Base-by-base conservation (phyloP, 169 alveolate genomes). In the Babesia ovata region DNA sequence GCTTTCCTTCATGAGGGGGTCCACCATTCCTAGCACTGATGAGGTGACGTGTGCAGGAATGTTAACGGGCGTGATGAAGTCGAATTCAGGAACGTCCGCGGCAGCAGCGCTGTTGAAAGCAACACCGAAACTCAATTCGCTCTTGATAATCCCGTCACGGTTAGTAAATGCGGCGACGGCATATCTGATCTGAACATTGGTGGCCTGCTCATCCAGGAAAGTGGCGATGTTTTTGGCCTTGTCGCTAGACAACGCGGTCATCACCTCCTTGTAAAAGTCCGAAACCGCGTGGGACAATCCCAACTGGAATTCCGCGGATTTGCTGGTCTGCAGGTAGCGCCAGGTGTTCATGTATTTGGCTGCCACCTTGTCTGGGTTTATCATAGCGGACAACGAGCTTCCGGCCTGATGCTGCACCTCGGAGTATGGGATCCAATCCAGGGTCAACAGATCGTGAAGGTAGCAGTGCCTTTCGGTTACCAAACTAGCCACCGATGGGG, bases 351-450 rank as follows among this genome's bases (percentile, higher is more conserved):
- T 39, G 28, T 53, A 21, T 46, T 24, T 46, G 14, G 50, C 19
- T 4, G 19, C 50, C 4, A 10, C 50, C 11, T 62, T 60, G 46
- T 67, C 44, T n/a, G 63, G 39, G 8, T 46, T 56, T 4, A 62
- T 24, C 45, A 45, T 58, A 10, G 22, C 44, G 13, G 70, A 16
- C 7, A 39, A n/a, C 39, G 60, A 65, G 8, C 59, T 53, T 28
- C 53, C 54, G n/a, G 75, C 28, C 24, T 73, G 42, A 62, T 29
- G 42, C 67, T 63, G 54, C 61, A 44, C 24, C 62, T 46, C 39
- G n/a, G 81, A 26, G 75, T 72, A 72, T 4, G 88, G 85, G 11
- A 58, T 39, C 57, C 78, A 74, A 16, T 73, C 56, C 16, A 58
- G 8, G 4, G 33, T 29, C 50, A 81, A 49, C 13, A 81, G 45